These are phyloP conservation scores for Fulvia fulva DNA, from an alignment of 2,329 filamentous ascomycete species.

Conservation along the genomic window DNA sequence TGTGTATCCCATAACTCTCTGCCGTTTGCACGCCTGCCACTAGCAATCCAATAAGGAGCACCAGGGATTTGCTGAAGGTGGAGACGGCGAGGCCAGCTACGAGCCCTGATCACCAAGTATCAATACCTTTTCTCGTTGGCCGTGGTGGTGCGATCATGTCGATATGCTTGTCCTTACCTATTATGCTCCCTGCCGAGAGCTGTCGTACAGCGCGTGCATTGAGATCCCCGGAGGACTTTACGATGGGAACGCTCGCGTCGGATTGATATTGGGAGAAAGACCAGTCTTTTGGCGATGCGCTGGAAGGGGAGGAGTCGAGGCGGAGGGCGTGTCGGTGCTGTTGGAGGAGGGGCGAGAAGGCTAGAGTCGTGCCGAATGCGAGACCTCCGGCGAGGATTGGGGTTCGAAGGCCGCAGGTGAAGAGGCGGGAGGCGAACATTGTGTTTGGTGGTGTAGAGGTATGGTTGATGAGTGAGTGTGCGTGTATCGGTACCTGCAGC, in stretches of 20 bases:
- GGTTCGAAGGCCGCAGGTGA: conserved; percentile 35
- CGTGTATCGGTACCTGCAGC: too few species aligned
- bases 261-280: conserved; percentile 36
- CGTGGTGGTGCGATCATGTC: too few species aligned
- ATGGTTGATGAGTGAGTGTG: too few species aligned
- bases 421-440: conserved; percentile 41
- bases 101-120: conserved; percentile 47
- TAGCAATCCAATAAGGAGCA: conserved; percentile 61
- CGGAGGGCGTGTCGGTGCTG: conserved; percentile 32
- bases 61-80: conserved; percentile 67
- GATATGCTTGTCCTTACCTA: too few species aligned
- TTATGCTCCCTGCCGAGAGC: conserved; percentile 45
- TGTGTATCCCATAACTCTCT: conserved; percentile 49
- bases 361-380: conserved; percentile 25
- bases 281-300: conserved; percentile 36
- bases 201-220: conserved; percentile 43
- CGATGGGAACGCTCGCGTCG: conserved; percentile 39
- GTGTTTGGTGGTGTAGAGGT: conserved; percentile 5
- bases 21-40: conserved; percentile 59
- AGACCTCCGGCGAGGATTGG: conserved; percentile 28
- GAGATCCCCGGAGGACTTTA: conserved; percentile 35
- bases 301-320: conserved; percentile 33
- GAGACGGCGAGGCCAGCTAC: conserved; percentile 62
- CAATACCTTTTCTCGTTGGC: too few species aligned
- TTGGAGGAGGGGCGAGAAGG: conserved; percentile 25